Percentiles rank a stretch among this genome's conserved stretches.
phyloP scores from a whole-genome alignment of 805 yeast species.

The Suhomyces sp. region DNA sequence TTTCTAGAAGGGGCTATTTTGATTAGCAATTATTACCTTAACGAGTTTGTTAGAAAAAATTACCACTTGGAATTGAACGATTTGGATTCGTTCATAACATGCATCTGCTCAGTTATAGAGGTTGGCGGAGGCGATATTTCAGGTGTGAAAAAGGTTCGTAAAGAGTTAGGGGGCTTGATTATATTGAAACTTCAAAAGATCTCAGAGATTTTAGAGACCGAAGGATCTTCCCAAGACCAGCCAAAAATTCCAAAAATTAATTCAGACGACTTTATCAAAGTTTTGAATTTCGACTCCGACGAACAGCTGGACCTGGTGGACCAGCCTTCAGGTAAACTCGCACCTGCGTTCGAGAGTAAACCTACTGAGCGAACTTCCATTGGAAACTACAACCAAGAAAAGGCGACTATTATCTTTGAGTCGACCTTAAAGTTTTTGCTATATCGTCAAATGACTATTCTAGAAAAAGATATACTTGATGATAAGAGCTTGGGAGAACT shows the following conservation, averaged over 20 bases:
- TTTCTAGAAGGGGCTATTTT: conserved; percentile 25
- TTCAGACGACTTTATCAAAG: not conserved
- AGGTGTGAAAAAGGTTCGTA: conserved; percentile 17
- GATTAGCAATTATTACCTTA: conserved; percentile 24
- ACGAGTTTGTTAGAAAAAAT: conserved; percentile 28
- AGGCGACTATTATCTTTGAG: not conserved
- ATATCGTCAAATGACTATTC: conserved; percentile 32
- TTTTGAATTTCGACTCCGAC: not conserved
- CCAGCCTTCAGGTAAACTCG: not conserved
- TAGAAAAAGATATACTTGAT: conserved; percentile 29
- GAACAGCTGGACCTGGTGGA: not conserved
- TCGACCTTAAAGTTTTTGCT: conserved; percentile 23
- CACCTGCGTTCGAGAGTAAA: not conserved
- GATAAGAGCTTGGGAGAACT: conserved; percentile 32
- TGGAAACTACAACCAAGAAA: not conserved
- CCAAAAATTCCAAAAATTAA: not conserved
- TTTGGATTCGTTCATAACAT: conserved; percentile 24
- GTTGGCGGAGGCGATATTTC: conserved; percentile 7
- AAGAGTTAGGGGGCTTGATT: conserved; percentile 26
- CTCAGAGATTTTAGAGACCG: conserved; percentile 5
- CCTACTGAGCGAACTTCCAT: not conserved
- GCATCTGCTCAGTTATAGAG: conserved; percentile 34
- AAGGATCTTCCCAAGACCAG: not conserved
- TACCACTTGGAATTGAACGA: conserved; percentile 21
- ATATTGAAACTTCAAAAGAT: conserved; percentile 27